phyloP scores from a whole-genome alignment of 78 protist genomes.

The Cyanophora paradoxa region DNA sequence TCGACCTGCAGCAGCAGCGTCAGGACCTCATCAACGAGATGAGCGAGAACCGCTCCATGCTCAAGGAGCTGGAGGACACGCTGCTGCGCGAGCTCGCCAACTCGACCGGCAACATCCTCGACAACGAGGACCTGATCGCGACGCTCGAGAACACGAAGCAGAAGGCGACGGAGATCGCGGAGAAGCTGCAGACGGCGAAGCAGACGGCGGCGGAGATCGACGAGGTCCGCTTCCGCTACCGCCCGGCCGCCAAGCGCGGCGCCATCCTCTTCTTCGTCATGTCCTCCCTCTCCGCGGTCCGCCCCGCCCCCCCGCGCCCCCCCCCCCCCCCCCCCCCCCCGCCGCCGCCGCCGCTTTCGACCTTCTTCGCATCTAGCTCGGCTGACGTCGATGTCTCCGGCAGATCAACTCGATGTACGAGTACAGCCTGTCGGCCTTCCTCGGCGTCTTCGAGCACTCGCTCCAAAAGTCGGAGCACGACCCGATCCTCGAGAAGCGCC shows the following conservation, averaged over 20 bases:
- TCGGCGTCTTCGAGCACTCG: constrained; percentile 62
- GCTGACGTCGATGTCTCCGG: no score
- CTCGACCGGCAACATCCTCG: constrained; percentile 68
- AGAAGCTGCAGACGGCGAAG: constrained; percentile 54
- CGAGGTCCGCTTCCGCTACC: constrained; percentile 46
- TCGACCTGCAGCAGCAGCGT: constrained; percentile 51
- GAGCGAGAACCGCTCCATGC: constrained; percentile 43
- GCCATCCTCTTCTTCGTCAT: constrained; percentile 76
- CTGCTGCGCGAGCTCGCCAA: constrained; percentile 66
- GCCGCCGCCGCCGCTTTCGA: no score
- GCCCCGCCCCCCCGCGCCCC: no score
- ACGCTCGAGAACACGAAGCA: constrained; percentile 74
- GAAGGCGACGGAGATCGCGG: constrained; percentile 54
- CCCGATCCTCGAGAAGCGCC: constrained; percentile 36
- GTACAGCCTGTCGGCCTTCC: constrained; percentile 69
- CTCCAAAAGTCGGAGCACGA: constrained; percentile 25
- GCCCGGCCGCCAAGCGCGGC: constrained; percentile 79
- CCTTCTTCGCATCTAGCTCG: no score
- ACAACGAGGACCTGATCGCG: constrained; percentile 70
- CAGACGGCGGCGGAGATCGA: constrained; percentile 52
- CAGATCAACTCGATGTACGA: constrained; percentile 82
- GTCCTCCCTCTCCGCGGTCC: constrained; percentile 37
- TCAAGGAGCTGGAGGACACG: constrained; percentile 81
- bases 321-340: no score
- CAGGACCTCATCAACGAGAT: constrained; percentile 22